Conservation (phyloP, 108 stramenopile species). For the Cyclotella kingstonii region DNA sequence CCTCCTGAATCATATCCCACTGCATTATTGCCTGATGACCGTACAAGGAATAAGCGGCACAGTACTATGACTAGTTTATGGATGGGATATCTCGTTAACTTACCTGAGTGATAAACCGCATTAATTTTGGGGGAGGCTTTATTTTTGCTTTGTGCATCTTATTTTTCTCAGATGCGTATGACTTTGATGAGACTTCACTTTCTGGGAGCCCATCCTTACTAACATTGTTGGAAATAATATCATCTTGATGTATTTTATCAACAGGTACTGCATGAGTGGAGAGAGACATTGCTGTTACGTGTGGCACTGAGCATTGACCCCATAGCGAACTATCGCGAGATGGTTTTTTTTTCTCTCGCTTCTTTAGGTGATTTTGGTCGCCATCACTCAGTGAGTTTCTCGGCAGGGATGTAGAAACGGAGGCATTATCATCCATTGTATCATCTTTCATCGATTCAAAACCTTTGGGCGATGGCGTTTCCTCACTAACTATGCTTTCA, state of each 20-base stretch:
- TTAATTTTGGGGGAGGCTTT: slow-evolving; percentile 85
- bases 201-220: too few species aligned
- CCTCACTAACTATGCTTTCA: slow-evolving; percentile 2
- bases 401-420: too few species aligned
- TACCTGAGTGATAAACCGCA: slow-evolving; percentile 75
- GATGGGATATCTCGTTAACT: too few species aligned
- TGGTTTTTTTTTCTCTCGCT: slow-evolving; percentile 74
- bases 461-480: slow-evolving; percentile 4
- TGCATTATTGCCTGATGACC: slow-evolving; percentile 71
- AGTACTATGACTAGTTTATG: too few species aligned
- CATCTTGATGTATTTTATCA: too few species aligned
- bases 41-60: too few species aligned
- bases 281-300: slow-evolving; percentile 13
- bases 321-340: slow-evolving; percentile 60
- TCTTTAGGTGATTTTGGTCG: slow-evolving; percentile 14
- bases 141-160: slow-evolving; percentile 51
- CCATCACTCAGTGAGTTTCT: too few species aligned
- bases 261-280: not conserved
- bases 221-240: too few species aligned
- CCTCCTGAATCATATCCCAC: slow-evolving; percentile 91
- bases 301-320: slow-evolving; percentile 56
- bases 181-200: not conserved
- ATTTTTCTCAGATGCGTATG: slow-evolving; percentile 28
- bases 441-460: slow-evolving; percentile 2
- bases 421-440: too few species aligned